These are phyloP conservation scores for Fragilaria crotonensis DNA, from an alignment of 108 stramenopile species.

Conservation along the genomic window DNA sequence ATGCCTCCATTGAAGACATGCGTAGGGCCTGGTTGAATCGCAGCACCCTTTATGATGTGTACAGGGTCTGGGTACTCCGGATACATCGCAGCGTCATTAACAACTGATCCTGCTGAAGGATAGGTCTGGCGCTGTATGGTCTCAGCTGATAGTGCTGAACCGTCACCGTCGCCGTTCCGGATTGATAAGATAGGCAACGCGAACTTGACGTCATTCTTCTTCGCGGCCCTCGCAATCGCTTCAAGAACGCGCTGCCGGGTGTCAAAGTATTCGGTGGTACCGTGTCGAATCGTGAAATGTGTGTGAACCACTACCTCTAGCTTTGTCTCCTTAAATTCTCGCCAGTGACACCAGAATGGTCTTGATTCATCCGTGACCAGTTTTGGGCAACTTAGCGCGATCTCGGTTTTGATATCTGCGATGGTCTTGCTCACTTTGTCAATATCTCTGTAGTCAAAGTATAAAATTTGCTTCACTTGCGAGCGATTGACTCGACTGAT, in stretches of 20 bases:
- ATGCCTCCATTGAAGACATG: too few species aligned
- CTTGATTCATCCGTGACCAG: slow-evolving; percentile 49
- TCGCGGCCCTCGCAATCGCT: slow-evolving; percentile 56
- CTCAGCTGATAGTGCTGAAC: too few species aligned
- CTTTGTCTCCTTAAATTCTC: not conserved
- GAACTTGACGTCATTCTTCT: slow-evolving; percentile 46
- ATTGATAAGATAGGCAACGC: slow-evolving; percentile 2
- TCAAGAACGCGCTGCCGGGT: slow-evolving; percentile 46
- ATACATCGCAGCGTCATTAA: too few species aligned
- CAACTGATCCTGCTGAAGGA: too few species aligned
- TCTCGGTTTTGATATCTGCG: slow-evolving; percentile 40
- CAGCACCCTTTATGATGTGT: too few species aligned
- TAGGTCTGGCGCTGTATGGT: too few species aligned
- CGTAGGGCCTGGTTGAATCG: too few species aligned
- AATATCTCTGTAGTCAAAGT: slow-evolving; percentile 43
- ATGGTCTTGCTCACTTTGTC: slow-evolving; percentile 40
- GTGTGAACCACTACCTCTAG: not conserved
- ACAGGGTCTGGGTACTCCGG: too few species aligned
- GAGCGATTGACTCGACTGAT: slow-evolving; percentile 28
- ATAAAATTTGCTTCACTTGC: slow-evolving; percentile 55
- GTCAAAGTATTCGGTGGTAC: slow-evolving; percentile 14
- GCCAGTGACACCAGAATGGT: slow-evolving; percentile 10
- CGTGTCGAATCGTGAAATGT: not conserved
- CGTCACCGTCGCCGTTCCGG: not conserved
- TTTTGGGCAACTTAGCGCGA: slow-evolving; percentile 39